Percentiles rank a stretch among this genome's conserved stretches.
Evolutionary conservation across 2,329 filamentous ascomycete species (phyloP).

Genomic region (Microsporum ferrugineum): DNA sequence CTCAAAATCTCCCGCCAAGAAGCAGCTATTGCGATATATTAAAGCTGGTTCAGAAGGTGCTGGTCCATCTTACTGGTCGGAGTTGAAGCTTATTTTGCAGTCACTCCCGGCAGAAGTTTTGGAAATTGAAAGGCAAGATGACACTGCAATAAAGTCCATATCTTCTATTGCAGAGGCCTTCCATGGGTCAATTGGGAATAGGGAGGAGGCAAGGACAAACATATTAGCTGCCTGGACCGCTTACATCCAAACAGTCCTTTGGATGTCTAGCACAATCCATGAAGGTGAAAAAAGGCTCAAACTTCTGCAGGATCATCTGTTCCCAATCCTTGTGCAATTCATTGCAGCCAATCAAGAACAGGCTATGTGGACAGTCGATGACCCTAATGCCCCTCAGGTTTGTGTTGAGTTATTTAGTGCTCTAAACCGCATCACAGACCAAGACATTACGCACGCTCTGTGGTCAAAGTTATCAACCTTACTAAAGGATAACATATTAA

Average conservation of each 20-base stretch:
- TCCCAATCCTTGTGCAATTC: conserved; percentile 45
- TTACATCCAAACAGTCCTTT: conserved; percentile 55
- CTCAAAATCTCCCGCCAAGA: conserved; percentile 45
- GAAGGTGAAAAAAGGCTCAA: conserved; percentile 38
- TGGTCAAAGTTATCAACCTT: conserved; percentile 53
- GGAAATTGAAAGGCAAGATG: conserved; percentile 18
- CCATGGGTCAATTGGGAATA: conserved; percentile 57
- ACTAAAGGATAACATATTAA: conserved; percentile 56
- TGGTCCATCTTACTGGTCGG: conserved; percentile 59
- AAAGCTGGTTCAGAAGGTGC: conserved; percentile 77
- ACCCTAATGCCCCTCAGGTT: conserved; percentile 27
- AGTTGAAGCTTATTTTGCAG: conserved; percentile 50
- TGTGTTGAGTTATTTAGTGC: conserved; percentile 30
- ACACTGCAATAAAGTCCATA: conserved; percentile 38
- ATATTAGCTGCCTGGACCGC: conserved; percentile 59
- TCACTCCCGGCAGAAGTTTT: conserved; percentile 43
- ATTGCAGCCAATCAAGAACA: conserved; percentile 37
- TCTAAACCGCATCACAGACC: conserved; percentile 33
- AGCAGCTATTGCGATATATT: conserved; percentile 58
- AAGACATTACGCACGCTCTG: conserved; percentile 42
- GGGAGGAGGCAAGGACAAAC: conserved; percentile 63
- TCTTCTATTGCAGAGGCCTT: conserved; percentile 55
- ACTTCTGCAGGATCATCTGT: conserved; percentile 38
- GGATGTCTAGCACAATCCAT: conserved; percentile 40
- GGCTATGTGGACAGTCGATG: conserved; percentile 41